Conservation (phyloP, 208 protist genomes). For the Strigomonas oncopelti region DNA sequence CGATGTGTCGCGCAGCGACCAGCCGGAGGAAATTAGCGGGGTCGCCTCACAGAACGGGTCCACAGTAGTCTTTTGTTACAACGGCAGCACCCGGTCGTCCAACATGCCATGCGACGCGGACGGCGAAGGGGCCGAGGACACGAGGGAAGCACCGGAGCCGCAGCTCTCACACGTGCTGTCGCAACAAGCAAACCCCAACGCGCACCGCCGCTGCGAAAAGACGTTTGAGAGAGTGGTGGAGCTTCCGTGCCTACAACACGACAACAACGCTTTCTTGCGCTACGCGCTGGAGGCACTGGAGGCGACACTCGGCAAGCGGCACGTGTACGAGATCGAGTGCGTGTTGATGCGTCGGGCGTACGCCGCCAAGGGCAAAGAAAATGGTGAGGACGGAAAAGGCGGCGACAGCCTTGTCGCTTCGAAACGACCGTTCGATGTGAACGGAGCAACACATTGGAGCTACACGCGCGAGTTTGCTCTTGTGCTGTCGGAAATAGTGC, state of each 20-base stretch:
- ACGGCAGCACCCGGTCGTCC: neutral
- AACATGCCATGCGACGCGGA: neutral
- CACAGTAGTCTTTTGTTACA: neutral
- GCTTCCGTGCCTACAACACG: conserved; percentile 33
- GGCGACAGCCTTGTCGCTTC: neutral
- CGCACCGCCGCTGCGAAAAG: conserved; percentile 32
- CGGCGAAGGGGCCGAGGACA: neutral
- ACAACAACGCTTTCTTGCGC: conserved; percentile 40
- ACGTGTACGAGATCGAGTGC: conserved; percentile 44
- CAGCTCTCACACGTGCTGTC: neutral
- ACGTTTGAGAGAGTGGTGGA: conserved; percentile 21
- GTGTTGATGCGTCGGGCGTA: conserved; percentile 33
- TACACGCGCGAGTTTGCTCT: too few relatives aligned
- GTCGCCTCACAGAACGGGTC: neutral
- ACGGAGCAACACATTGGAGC: too few relatives aligned
- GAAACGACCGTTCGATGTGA: too few relatives aligned
- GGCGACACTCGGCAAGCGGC: conserved; percentile 37
- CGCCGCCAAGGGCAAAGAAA: conserved; percentile 3
- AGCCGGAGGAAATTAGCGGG: conserved; percentile 5
- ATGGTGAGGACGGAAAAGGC: neutral
- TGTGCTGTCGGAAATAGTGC: too few relatives aligned
- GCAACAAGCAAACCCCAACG: conserved; percentile 3
- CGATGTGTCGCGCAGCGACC: too few relatives aligned
- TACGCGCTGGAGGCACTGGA: conserved; percentile 51
- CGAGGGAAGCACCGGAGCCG: too few relatives aligned